Conservation (phyloP, 2,329 filamentous ascomycete genomes). For the Pseudogymnoascus sp. region DNA sequence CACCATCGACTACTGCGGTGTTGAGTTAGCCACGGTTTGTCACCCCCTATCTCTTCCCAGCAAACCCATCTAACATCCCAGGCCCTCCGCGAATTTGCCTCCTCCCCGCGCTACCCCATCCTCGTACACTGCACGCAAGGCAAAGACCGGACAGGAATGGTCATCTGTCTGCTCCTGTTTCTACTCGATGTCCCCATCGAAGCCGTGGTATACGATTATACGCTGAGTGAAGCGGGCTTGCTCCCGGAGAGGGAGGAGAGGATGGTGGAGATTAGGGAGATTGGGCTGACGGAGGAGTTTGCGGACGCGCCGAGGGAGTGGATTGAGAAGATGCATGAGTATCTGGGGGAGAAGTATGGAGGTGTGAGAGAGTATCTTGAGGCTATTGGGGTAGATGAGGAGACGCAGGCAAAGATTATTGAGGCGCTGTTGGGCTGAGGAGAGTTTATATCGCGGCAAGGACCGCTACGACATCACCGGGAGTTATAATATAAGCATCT, state of each 20-base stretch:
- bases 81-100: slow-evolving; percentile 43
- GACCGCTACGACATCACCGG: no score
- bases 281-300: slow-evolving; percentile 70
- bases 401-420: slow-evolving; percentile 17
- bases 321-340: slow-evolving; percentile 48
- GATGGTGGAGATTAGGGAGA: slow-evolving; percentile 57
- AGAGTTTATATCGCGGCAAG: no score
- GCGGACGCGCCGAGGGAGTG: slow-evolving; percentile 57
- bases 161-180: slow-evolving; percentile 61
- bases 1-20: slow-evolving; percentile 59
- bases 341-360: slow-evolving; percentile 57
- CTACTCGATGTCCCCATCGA: slow-evolving; percentile 48
- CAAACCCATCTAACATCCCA: slow-evolving; percentile 17
- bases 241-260: slow-evolving; percentile 53
- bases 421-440: slow-evolving; percentile 10
- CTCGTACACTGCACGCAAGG: slow-evolving; percentile 83
- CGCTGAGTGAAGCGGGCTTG: slow-evolving; percentile 55
- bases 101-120: slow-evolving; percentile 49
- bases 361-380: slow-evolving; percentile 59
- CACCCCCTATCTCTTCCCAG: background rate
- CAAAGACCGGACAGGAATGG: slow-evolving; percentile 74
- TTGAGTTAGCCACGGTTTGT: slow-evolving; percentile 47
- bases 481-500: background rate
- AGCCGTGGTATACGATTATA: slow-evolving; percentile 66
- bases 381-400: slow-evolving; percentile 48